Percentiles rank a stretch among this genome's conserved stretches.
Conservation (phyloP, 495 filamentous ascomycete species). For the Sordaria brevicollis region DNA sequence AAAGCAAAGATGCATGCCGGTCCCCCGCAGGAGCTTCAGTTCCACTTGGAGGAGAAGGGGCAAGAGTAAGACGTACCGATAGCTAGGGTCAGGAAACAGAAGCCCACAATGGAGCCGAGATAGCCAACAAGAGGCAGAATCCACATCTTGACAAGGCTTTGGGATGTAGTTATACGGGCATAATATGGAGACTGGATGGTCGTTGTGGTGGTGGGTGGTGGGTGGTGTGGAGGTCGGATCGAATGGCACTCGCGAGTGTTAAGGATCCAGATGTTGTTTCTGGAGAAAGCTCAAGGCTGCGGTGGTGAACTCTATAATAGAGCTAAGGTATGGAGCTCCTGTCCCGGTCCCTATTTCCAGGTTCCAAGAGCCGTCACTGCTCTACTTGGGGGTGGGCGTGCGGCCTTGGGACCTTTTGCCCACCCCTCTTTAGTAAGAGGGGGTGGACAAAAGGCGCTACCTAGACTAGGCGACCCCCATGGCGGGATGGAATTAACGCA, state of each 20-base stretch:
- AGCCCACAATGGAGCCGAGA: conserved; percentile 75
- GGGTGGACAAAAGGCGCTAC: too few species aligned
- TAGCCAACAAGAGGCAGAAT: conserved; percentile 86
- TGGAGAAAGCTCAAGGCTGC: not conserved
- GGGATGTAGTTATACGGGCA: not conserved
- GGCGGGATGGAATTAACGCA: too few species aligned
- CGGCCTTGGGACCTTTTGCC: too few species aligned
- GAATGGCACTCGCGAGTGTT: not conserved
- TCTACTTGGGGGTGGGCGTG: too few species aligned
- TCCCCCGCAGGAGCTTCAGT: not conserved
- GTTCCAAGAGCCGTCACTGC: not conserved
- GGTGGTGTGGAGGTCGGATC: not conserved
- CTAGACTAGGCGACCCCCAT: too few species aligned
- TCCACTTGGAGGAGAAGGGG: too few species aligned
- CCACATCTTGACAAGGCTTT: conserved; percentile 53
- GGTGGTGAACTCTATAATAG: not conserved
- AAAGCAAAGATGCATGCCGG: not conserved
- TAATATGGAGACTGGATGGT: not conserved
- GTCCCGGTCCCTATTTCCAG: not conserved
- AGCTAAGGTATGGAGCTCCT: not conserved
- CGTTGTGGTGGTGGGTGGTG: too few species aligned
- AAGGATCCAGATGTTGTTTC: not conserved
- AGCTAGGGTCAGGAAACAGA: conserved; percentile 84
- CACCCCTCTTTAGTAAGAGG: too few species aligned
- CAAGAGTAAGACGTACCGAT: conserved; percentile 56